phyloP scores from a whole-genome alignment of 78 protist species.

The Tieghemostelium lacteum region DNA sequence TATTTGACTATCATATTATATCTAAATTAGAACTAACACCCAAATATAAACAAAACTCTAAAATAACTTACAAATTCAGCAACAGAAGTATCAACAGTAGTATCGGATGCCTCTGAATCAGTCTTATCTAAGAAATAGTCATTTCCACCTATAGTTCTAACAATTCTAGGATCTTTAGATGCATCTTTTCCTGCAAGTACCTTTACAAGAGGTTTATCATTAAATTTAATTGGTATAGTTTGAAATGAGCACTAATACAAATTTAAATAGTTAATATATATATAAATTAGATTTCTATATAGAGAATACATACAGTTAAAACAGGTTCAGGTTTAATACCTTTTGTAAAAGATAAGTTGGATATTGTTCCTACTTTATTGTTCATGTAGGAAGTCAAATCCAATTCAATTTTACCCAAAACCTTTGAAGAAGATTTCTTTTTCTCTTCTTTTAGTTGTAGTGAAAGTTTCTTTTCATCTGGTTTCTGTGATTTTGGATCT shows the following conservation, averaged over 20 bases:
- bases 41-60: not conserved
- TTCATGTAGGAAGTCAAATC: slow-evolving; percentile 53
- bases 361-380: not conserved
- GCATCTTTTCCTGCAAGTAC: slow-evolving; percentile 1
- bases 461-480: slow-evolving; percentile 60
- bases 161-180: slow-evolving; percentile 74
- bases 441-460: slow-evolving; percentile 54
- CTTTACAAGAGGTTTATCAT: slow-evolving; percentile 54
- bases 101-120: slow-evolving; percentile 43
- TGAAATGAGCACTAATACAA: slow-evolving; percentile 58
- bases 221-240: slow-evolving; percentile 62
- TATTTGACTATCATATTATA: slow-evolving; percentile 19
- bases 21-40: not conserved
- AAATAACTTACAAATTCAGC: slow-evolving; percentile 39
- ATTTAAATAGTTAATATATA: not conserved
- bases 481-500: slow-evolving; percentile 68
- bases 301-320: not conserved
- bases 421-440: slow-evolving; percentile 31
- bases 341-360: slow-evolving; percentile 45
- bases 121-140: slow-evolving; percentile 70
- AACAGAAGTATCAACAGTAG: slow-evolving; percentile 48
- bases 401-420: slow-evolving; percentile 53
- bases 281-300: not conserved
- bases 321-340: slow-evolving; percentile 71
- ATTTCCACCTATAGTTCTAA: slow-evolving; percentile 54